These are phyloP conservation scores for Pseudopediastrum boryanum DNA, from an alignment of 139 green algal species.

Conservation along the genomic window DNA sequence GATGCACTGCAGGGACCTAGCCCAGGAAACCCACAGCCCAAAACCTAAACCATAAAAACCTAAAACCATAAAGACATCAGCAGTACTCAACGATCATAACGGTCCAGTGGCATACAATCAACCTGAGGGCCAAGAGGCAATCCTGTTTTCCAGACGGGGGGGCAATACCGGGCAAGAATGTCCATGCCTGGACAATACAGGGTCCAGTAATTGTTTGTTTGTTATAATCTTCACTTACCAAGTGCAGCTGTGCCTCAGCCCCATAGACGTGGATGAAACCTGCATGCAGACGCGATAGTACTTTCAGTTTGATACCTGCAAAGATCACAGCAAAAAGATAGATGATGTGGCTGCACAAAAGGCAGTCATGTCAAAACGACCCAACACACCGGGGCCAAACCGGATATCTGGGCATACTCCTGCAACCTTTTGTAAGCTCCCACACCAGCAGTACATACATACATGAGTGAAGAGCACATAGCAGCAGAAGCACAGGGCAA, in stretches of 20 bases:
- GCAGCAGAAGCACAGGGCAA: too few relatives aligned
- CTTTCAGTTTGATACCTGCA: not conserved
- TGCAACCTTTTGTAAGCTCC: not conserved
- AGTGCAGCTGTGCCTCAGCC: constrained; percentile 36
- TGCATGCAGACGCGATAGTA: constrained; percentile 17
- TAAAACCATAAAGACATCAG: not conserved
- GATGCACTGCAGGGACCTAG: too few relatives aligned
- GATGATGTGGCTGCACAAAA: not conserved
- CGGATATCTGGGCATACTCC: not conserved
- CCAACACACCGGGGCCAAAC: too few relatives aligned
- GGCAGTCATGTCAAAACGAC: not conserved
- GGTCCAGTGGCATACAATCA: not conserved
- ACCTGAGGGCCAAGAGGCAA: not conserved
- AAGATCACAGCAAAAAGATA: not conserved
- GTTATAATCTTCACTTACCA: constrained; percentile 40
- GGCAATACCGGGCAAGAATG: not conserved
- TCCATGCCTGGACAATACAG: not conserved
- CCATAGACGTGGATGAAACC: constrained; percentile 59
- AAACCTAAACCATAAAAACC: too few relatives aligned
- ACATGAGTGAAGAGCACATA: too few relatives aligned
- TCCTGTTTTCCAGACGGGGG: not conserved
- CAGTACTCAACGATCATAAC: not conserved
- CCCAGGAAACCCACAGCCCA: too few relatives aligned
- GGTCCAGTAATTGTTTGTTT: too few relatives aligned
- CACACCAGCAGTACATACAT: not conserved